Evolutionary conservation across 768 basidiomycete species (phyloP), one percentile per base, ranked within the genome.

Genomic region (Boletus speciosus): DNA sequence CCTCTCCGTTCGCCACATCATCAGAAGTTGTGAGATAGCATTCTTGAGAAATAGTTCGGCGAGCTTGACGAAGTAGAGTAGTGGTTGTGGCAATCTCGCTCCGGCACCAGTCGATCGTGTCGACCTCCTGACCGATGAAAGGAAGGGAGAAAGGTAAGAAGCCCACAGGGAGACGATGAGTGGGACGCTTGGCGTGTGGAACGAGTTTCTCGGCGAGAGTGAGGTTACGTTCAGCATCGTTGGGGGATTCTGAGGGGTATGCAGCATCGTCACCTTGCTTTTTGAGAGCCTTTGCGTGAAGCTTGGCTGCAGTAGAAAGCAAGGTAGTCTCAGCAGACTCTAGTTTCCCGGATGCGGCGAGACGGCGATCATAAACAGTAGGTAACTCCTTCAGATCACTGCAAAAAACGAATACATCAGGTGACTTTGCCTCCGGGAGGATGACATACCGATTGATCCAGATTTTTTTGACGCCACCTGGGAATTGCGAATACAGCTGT

Each of bases 31-130:
- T 19, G 5, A 47, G 35, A 42, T 49, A 27, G 6, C 64, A 49
- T 52, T 72, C 51, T 1, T 58, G 47, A 35, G 59, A 49, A 15
- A 66, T 47, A 23, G 56, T 61, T 34, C 65, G 64, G 14, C 82
- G 75, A 23, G 76, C 82, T 55, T 77, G 75, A 3, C 82, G 79
- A 42, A 92, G 72, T 4, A 81, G 61, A 19, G 65, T 65, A 16
- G 77, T 82, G 52, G 84, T 82, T 1, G 74, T 63, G 2, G 72
- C 70, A 52, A 97, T 90, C 71, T 94, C 88, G 19, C 79, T 74
- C 31, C 90, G 77, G 19, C 85, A 83, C 93, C 94, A 97, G 2
- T 93, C 86, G 65, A 98, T 93, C 3, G 89, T 82, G 73, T 98
- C 97, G 15, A 98, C 94, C 69, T 96, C 89, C 68, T 91, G 69